phyloP scores from a whole-genome alignment of 2,329 filamentous ascomycete species.

The Zymoseptoria tritici region DNA sequence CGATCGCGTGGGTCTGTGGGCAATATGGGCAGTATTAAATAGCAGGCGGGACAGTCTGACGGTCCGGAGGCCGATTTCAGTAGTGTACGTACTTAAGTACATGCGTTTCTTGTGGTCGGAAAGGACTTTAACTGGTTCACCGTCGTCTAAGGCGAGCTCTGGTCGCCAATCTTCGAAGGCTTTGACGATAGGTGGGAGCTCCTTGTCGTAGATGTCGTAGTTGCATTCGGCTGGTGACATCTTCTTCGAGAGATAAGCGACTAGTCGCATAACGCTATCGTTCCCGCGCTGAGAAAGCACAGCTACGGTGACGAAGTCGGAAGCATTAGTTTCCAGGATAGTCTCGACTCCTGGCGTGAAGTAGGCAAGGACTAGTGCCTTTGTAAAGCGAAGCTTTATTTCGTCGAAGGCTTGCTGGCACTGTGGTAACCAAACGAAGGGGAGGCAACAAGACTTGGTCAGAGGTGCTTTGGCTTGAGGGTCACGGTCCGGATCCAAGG shows the following conservation, averaged over 20 bases:
- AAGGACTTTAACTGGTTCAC: no score
- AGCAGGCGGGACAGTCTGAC: no score
- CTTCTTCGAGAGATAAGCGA: background rate
- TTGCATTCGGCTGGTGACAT: background rate
- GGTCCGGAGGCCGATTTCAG: no score
- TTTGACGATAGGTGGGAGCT: background rate
- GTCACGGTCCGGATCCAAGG: background rate
- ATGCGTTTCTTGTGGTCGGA: no score
- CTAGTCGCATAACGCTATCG: background rate
- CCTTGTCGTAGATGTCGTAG: background rate
- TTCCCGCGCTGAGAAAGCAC: background rate
- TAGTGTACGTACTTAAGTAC: no score
- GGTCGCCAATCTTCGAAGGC: no score
- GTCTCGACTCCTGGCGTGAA: background rate
- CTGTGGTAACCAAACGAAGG: background rate
- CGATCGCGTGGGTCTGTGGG: no score
- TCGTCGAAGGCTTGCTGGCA: background rate
- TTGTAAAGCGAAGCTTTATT: background rate
- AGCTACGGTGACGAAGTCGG: background rate
- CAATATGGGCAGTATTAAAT: no score
- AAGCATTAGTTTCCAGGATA: background rate
- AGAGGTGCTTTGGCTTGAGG: background rate
- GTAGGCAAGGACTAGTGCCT: background rate
- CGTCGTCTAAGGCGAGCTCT: no score
- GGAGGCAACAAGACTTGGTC: background rate